Evolutionary conservation across 2,329 filamentous ascomycete species (phyloP).

Genomic region (Penicillium sp.): DNA sequence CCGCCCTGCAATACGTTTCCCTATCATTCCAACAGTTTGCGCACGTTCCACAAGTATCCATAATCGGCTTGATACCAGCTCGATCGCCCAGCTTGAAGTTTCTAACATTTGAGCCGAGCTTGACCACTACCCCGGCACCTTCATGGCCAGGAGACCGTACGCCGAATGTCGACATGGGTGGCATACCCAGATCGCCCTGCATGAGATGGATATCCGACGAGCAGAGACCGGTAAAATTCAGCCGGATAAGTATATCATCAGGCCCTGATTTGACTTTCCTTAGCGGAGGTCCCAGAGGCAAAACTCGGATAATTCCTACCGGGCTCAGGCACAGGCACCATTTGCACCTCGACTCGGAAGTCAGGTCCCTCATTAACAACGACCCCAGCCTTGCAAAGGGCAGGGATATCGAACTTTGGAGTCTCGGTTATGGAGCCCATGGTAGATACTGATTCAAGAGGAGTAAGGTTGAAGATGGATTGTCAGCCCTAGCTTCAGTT

Average conservation of each 20-base stretch:
- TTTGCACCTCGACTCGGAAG: constrained; percentile 53
- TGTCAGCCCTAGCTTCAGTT: background rate
- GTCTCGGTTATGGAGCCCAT: constrained; percentile 14
- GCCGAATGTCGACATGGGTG: constrained; percentile 51
- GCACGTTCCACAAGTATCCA: constrained; percentile 57
- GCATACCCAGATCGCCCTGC: constrained; percentile 56
- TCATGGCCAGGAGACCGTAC: constrained; percentile 58
- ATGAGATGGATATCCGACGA: constrained; percentile 63
- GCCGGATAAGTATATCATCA: constrained; percentile 60
- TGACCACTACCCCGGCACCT: constrained; percentile 62
- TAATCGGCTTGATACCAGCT: constrained; percentile 57
- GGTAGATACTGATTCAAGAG: background rate
- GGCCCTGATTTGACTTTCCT: constrained; percentile 42
- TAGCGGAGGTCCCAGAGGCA: background rate
- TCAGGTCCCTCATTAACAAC: constrained; percentile 56
- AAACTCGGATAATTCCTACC: constrained; percentile 34
- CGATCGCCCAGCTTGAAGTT: constrained; percentile 59
- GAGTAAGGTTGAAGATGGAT: background rate
- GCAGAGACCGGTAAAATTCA: constrained; percentile 65
- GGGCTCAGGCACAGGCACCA: constrained; percentile 54
- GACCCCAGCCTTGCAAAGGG: constrained; percentile 56
- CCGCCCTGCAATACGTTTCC: constrained; percentile 52
- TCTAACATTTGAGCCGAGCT: constrained; percentile 58
- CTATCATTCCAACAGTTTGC: constrained; percentile 56
- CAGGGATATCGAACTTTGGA: constrained; percentile 42